Evolutionary conservation across 1,139 yeast genomes (phyloP).

Genomic region (Petasospora rhodanensis): DNA sequence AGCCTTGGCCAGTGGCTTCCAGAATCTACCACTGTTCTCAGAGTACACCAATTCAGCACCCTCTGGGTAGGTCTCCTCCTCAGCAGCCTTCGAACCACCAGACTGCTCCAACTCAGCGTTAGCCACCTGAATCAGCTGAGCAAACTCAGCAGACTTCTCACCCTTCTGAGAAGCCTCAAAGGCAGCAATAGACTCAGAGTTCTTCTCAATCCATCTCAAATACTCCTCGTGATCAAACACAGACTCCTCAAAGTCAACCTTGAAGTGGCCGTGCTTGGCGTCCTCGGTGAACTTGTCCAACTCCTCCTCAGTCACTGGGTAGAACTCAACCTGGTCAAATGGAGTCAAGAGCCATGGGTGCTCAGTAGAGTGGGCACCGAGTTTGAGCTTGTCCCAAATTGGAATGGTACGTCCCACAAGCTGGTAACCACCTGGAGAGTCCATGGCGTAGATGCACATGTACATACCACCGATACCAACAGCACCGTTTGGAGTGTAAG

Average conservation of each 20-base stretch:
- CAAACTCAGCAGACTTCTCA: conserved; percentile 80
- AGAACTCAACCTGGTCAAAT: conserved; percentile 92
- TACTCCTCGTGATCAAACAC: conserved; percentile 82
- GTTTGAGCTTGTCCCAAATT: conserved; percentile 89
- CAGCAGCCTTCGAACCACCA: conserved; percentile 37
- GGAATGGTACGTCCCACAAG: conserved; percentile 95
- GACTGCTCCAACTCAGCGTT: conserved; percentile 65
- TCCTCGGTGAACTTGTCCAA: conserved; percentile 68
- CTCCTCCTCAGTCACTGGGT: conserved; percentile 83
- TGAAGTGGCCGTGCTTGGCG: conserved; percentile 75
- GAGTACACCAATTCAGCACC: conserved; percentile 82
- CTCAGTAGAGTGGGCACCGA: conserved; percentile 60
- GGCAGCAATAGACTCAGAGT: conserved; percentile 65
- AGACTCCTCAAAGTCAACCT: conserved; percentile 68
- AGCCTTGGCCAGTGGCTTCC: conserved; percentile 82
- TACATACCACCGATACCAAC: conserved; percentile 98
- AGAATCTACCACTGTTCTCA: conserved; percentile 92
- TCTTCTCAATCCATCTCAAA: conserved; percentile 69
- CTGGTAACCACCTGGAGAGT: conserved; percentile 98
- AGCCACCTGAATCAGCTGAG: conserved; percentile 74
- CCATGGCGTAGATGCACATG: conserved; percentile 98
- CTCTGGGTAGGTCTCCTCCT: conserved; percentile 58
- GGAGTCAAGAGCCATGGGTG: conserved; percentile 89
- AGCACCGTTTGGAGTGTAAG: conserved; percentile 92
- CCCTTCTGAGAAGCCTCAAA: conserved; percentile 69